phyloP scores from a whole-genome alignment of 495 filamentous ascomycete genomes.

The Tetracladium marchalianum region DNA sequence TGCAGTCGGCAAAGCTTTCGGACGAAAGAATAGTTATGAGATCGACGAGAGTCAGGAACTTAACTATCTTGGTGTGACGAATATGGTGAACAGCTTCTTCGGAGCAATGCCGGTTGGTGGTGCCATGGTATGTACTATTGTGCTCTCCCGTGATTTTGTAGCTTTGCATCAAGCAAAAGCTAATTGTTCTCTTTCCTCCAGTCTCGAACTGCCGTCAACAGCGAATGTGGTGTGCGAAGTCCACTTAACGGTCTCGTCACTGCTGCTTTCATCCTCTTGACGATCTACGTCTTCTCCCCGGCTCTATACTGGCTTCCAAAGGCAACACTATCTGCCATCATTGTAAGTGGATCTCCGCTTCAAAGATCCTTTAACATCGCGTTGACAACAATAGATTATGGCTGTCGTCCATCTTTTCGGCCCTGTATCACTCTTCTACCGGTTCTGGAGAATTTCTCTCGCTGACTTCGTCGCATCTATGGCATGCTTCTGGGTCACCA shows the following conservation, averaged over 20 bases:
- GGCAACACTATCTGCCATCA: slow-evolving; percentile 32
- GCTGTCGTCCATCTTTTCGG: slow-evolving; percentile 36
- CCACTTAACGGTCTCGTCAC: slow-evolving; percentile 36
- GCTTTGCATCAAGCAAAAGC: no score
- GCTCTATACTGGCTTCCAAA: slow-evolving; percentile 44
- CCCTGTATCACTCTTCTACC: slow-evolving; percentile 30
- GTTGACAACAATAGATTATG: slow-evolving; percentile 21
- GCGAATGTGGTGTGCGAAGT: slow-evolving; percentile 17
- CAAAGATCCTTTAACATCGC: not conserved
- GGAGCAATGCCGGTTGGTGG: slow-evolving; percentile 35
- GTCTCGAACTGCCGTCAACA: slow-evolving; percentile 41
- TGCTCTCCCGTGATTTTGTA: no score
- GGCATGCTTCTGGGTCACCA: slow-evolving; percentile 37
- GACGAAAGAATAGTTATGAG: slow-evolving; percentile 34
- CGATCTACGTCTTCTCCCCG: slow-evolving; percentile 36
- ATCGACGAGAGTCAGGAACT: slow-evolving; percentile 39
- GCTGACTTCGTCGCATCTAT: slow-evolving; percentile 39
- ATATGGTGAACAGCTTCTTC: slow-evolving; percentile 41
- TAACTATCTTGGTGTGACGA: slow-evolving; percentile 34
- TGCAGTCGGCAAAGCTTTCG: slow-evolving; percentile 38
- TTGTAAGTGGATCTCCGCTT: slow-evolving; percentile 20
- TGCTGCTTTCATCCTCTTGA: slow-evolving; percentile 35
- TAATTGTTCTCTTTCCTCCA: no score
- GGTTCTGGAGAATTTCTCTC: slow-evolving; percentile 37
- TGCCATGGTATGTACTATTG: slow-evolving; percentile 21